A percentile compares a stretch with the other conserved stretches of the same genome.
Evolutionary conservation across 2,329 filamentous ascomycete species (phyloP).

Genomic region (Falciphora oryzae): DNA sequence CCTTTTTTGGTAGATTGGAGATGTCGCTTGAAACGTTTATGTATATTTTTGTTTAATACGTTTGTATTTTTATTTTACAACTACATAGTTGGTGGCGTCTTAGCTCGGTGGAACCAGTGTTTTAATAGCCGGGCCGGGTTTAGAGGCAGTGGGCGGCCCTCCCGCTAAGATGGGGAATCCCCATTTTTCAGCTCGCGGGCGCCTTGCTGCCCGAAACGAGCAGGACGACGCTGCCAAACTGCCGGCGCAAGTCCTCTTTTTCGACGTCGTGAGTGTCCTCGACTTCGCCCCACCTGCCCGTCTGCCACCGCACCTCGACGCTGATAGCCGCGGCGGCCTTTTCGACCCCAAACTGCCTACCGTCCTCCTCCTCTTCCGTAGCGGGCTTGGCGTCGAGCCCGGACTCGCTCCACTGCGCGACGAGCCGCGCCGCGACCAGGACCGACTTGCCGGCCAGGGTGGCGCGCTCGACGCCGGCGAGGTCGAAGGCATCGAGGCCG

Average conservation of each 20-base stretch:
- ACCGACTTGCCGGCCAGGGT: conserved; percentile 84
- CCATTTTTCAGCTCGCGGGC: background rate
- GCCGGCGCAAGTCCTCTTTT: conserved; percentile 79
- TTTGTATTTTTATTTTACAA: background rate
- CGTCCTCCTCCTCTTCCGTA: conserved; percentile 18
- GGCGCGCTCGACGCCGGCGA: conserved; percentile 80
- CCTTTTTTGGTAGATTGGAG: background rate
- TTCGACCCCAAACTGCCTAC: conserved; percentile 76
- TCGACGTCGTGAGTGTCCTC: conserved; percentile 98
- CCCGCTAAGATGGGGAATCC: too few species aligned
- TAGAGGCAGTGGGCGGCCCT: too few species aligned
- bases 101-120: too few species aligned
- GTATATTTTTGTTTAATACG: background rate
- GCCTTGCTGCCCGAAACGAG: conserved; percentile 58
- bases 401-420: conserved; percentile 84
- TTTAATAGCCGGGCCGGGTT: too few species aligned
- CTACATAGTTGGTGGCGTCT: background rate
- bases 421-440: conserved; percentile 66
- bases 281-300: conserved; percentile 86
- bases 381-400: conserved; percentile 25
- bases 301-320: conserved; percentile 88
- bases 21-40: background rate
- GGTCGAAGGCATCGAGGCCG: conserved; percentile 68
- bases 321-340: conserved; percentile 73
- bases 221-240: conserved; percentile 81